Percentiles rank a stretch among this genome's conserved stretches.
Evolutionary conservation across 352 stramenopile genomes (phyloP).

Genomic region (Pythium scleroteichum): DNA sequence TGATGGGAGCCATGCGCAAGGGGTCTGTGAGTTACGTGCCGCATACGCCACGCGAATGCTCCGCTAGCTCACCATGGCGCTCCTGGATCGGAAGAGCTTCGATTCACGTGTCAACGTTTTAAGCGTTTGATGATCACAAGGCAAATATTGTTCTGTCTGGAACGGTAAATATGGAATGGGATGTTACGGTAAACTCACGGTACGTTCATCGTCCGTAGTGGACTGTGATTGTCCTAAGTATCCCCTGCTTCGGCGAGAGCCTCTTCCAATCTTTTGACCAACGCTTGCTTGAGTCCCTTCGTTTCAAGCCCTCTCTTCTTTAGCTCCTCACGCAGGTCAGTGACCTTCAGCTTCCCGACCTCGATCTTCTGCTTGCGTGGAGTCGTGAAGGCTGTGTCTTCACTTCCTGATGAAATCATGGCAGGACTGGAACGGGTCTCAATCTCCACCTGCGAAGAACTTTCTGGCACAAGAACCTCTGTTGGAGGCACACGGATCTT

Average conservation of each 20-base stretch:
- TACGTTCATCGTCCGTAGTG: too few relatives aligned
- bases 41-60: too few relatives aligned
- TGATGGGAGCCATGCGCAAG: conserved; percentile 15
- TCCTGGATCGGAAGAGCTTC: conserved; percentile 13
- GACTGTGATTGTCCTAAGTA: conserved; percentile 23
- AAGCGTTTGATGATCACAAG: conserved; percentile 11
- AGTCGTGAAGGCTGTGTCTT: conserved; percentile 6
- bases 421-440: too few relatives aligned
- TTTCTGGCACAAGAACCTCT: too few relatives aligned
- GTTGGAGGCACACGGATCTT: too few relatives aligned
- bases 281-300: conserved; percentile 66
- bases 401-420: too few relatives aligned
- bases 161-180: conserved; percentile 7
- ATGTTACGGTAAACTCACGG: too few relatives aligned
- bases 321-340: conserved; percentile 60
- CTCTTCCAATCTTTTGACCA: conserved; percentile 63
- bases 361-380: conserved; percentile 25
- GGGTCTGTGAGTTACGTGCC: too few relatives aligned
- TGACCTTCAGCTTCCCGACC: conserved; percentile 58
- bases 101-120: conserved; percentile 35
- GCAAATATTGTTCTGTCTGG: conserved; percentile 18
- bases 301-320: conserved; percentile 72
- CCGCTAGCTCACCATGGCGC: conserved; percentile 32
- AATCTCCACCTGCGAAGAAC: too few relatives aligned
- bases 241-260: conserved; percentile 36